Evolutionary conservation across 2,329 filamentous ascomycete species (phyloP).

Genomic region (Bipolaris oryzae): DNA sequence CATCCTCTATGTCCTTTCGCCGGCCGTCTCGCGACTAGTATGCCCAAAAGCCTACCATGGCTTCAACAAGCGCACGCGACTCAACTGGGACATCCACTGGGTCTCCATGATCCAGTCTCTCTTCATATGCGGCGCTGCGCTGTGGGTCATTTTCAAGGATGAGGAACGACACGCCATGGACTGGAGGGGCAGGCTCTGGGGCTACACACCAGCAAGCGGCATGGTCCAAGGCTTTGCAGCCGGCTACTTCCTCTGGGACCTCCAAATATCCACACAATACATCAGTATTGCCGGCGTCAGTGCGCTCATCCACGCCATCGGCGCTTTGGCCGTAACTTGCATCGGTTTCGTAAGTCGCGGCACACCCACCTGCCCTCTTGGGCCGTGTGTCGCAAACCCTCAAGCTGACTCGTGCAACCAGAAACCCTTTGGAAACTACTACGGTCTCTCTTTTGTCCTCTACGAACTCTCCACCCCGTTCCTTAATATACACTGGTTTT

Average conservation of each 20-base stretch:
- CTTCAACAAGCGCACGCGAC: constrained; percentile 66
- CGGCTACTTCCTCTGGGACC: constrained; percentile 85
- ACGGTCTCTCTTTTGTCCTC: constrained; percentile 78
- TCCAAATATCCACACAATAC: constrained; percentile 70
- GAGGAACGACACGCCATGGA: constrained; percentile 69
- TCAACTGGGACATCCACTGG: constrained; percentile 88
- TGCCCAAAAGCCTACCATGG: constrained; percentile 67
- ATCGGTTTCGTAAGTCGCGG: constrained; percentile 73
- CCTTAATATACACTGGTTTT: constrained; percentile 89
- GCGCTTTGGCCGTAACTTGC: constrained; percentile 73
- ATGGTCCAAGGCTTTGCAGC: constrained; percentile 77
- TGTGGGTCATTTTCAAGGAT: constrained; percentile 73
- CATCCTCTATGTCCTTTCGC: constrained; percentile 71
- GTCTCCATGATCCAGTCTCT: constrained; percentile 78
- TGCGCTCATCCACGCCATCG: constrained; percentile 75
- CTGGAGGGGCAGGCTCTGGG: constrained; percentile 74
- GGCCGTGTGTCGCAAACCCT: neutral
- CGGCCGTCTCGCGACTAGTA: constrained; percentile 65
- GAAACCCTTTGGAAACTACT: constrained; percentile 85
- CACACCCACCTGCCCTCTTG: too few species aligned
- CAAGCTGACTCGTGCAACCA: constrained; percentile 47
- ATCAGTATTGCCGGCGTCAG: constrained; percentile 74
- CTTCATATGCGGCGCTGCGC: constrained; percentile 71
- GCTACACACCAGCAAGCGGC: constrained; percentile 74
- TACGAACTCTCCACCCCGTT: constrained; percentile 87